Evolutionary conservation across 1,139 yeast genomes (phyloP).

Genomic region (Meyerozyma smithsonii): DNA sequence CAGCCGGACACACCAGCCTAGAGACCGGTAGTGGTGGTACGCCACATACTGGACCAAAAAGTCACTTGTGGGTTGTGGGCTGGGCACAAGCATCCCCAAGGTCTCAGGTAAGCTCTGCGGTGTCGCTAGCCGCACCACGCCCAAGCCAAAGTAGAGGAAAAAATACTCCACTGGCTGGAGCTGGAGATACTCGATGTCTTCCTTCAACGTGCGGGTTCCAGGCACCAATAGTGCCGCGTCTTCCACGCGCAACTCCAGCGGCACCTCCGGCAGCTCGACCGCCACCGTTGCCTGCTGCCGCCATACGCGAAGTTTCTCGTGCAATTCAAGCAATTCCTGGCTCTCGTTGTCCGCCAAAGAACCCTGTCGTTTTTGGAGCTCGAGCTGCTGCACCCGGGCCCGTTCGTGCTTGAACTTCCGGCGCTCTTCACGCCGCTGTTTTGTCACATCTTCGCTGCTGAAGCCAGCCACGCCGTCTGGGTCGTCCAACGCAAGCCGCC

Average conservation of each 20-base stretch:
- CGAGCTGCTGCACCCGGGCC: constrained; percentile 32
- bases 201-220: constrained; percentile 16
- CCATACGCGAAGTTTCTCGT: constrained; percentile 19
- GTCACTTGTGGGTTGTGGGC: constrained; percentile 22
- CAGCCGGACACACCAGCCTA: constrained; percentile 92
- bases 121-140: constrained; percentile 23
- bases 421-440: constrained; percentile 67
- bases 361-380: constrained; percentile 24
- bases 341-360: constrained; percentile 21
- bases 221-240: constrained; percentile 36
- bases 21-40: constrained; percentile 81
- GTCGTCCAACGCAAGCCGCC: constrained; percentile 39
- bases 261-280: constrained; percentile 9
- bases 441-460: constrained; percentile 66
- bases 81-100: background rate
- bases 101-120: constrained; percentile 9
- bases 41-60: constrained; percentile 61
- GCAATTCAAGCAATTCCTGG: constrained; percentile 23
- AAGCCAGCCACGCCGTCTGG: constrained; percentile 31
- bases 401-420: constrained; percentile 62
- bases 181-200: constrained; percentile 62
- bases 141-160: constrained; percentile 55
- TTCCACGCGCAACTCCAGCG: constrained; percentile 20
- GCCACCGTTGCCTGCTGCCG: constrained; percentile 12
- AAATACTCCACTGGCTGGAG: constrained; percentile 73